These are phyloP conservation scores for Plectosphaerella sp. DNA, from an alignment of 2,329 filamentous ascomycete genomes.

Conservation along the genomic window DNA sequence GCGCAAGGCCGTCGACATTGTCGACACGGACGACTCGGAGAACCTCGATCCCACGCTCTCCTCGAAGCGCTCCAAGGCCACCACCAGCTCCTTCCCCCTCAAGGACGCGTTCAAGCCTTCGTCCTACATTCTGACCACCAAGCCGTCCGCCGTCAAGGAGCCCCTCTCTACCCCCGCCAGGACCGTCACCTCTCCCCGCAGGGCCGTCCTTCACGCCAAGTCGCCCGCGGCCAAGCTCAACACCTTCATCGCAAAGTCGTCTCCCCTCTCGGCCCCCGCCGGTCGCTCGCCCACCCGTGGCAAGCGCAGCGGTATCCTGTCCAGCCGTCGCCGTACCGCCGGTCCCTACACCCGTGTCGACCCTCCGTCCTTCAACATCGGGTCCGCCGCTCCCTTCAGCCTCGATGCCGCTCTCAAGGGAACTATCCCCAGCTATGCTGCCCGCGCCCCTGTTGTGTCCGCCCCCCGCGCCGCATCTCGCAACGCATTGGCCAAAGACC, in stretches of 20 bases:
- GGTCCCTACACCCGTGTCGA: slow-evolving; percentile 65
- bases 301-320: slow-evolving; percentile 66
- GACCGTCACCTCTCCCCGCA: slow-evolving; percentile 26
- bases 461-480: slow-evolving; percentile 21
- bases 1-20: slow-evolving; percentile 50
- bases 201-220: slow-evolving; percentile 45
- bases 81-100: slow-evolving; percentile 29
- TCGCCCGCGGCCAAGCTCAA: slow-evolving; percentile 45
- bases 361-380: slow-evolving; percentile 41
- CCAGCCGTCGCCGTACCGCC: slow-evolving; percentile 61
- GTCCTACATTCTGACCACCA: slow-evolving; percentile 38
- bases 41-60: slow-evolving; percentile 57
- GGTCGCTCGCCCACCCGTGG: slow-evolving; percentile 73
- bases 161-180: slow-evolving; percentile 25
- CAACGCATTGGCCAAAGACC: slow-evolving; percentile 10
- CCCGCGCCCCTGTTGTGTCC: slow-evolving; percentile 26
- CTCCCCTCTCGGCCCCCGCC: slow-evolving; percentile 63
- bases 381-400: slow-evolving; percentile 66
- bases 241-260: slow-evolving; percentile 38
- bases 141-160: slow-evolving; percentile 18
- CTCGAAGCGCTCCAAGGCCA: slow-evolving; percentile 55
- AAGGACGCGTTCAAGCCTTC: slow-evolving; percentile 47
- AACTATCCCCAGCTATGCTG: slow-evolving; percentile 60
- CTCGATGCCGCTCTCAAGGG: slow-evolving; percentile 79
- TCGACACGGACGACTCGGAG: slow-evolving; percentile 51